These are phyloP conservation scores for Hymenoscyphus linearis DNA, from an alignment of 2,329 filamentous ascomycete genomes.

Conservation along the genomic window DNA sequence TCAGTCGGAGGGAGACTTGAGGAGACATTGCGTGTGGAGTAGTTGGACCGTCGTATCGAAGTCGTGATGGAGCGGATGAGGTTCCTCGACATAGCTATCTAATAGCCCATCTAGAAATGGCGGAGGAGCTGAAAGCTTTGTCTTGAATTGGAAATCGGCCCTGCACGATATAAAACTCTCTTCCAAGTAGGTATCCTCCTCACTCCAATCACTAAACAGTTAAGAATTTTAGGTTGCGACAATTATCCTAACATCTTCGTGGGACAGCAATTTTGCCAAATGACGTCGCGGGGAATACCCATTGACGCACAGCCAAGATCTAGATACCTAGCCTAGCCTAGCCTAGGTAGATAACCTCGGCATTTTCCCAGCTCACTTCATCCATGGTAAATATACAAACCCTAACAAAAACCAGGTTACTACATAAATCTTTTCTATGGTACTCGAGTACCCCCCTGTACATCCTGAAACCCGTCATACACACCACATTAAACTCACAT, in stretches of 20 bases:
- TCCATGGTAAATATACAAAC: not conserved
- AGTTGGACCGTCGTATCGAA: not conserved
- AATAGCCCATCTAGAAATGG: no score
- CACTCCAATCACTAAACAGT: not conserved
- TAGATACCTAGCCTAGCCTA: no score
- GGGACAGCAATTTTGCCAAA: not conserved
- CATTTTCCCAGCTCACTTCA: not conserved
- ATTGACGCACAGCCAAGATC: not conserved
- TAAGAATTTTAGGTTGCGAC: not conserved
- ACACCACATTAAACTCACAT: not conserved
- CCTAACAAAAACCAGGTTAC: no score
- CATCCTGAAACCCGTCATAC: not conserved
- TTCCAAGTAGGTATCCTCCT: not conserved
- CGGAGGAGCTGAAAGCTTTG: no score
- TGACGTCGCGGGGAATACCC: not conserved
- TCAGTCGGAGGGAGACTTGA: not conserved
- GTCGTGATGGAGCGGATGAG: not conserved
- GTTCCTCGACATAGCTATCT: not conserved
- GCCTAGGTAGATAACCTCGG: not conserved
- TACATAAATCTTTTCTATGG: no score
- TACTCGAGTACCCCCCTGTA: no score
- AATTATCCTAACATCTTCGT: not conserved
- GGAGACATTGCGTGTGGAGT: not conserved
- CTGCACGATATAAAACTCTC: no score
- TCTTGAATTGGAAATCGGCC: no score